Evolutionary conservation across 1,284 basidiomycete genomes (phyloP).

Genomic region (Ustilago loliicola): DNA sequence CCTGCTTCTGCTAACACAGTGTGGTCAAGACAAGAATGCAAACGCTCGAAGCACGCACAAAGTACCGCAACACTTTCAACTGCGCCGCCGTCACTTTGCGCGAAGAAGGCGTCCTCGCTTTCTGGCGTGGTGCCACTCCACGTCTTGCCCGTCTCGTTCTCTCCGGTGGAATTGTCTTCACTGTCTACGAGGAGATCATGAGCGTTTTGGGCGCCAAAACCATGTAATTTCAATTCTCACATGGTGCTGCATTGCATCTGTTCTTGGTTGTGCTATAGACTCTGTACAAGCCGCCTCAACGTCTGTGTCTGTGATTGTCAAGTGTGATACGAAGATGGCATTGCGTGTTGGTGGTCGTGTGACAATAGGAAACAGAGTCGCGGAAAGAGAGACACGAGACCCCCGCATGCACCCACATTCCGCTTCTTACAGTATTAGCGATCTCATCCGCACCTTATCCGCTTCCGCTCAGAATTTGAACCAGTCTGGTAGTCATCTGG

Average conservation of each 20-base stretch:
- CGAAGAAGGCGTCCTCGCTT: constrained; percentile 84
- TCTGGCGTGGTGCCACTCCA: constrained; percentile 93
- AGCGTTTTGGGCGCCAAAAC: constrained; percentile 52
- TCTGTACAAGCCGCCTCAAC: not conserved
- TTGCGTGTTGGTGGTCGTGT: not conserved
- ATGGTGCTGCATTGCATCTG: not conserved
- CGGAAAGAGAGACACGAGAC: not conserved
- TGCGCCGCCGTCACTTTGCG: constrained; percentile 75
- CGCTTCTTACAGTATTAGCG: too few relatives aligned
- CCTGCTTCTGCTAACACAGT: constrained; percentile 72
- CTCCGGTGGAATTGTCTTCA: constrained; percentile 95
- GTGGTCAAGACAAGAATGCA: constrained; percentile 99
- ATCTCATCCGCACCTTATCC: not conserved
- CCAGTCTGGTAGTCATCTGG: not conserved
- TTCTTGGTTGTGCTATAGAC: not conserved
- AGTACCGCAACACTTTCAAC: constrained; percentile 93
- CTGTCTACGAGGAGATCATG: constrained; percentile 73
- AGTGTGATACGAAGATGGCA: not conserved
- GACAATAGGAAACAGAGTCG: not conserved
- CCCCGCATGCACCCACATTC: not conserved
- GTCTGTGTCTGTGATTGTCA: not conserved
- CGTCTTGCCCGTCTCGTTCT: constrained; percentile 74
- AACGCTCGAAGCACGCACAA: constrained; percentile 82
- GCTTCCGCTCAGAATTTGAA: not conserved
- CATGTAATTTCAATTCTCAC: constrained; percentile 36